Base-by-base conservation (phyloP, 495 filamentous ascomycete genomes). In the Podospora bellae-mahoneyi region DNA sequence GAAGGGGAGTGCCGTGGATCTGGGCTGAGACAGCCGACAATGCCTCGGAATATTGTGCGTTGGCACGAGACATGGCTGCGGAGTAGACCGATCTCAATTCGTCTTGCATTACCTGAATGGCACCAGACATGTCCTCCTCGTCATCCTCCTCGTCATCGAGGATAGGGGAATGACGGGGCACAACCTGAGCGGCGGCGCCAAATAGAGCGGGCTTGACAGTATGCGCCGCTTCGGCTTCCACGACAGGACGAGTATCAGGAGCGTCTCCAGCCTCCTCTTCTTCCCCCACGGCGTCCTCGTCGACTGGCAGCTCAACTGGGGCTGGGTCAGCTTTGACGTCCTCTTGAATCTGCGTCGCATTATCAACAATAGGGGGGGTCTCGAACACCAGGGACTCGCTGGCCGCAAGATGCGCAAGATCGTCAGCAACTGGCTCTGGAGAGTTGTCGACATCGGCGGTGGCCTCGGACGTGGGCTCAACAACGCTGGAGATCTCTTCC, bases 21-120 rank as follows among this genome's bases (percentile, higher is more conserved):
- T 91, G 85, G 13, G 81, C 84, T 2, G 88, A 89, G 2, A 89
- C 79, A n/a, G 84, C 82, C 5, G 86, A 86, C 70, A 88, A 86
- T 3, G 90, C 91, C 20, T 87, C 85, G 0, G 83, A 84, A 71
- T 91, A 93, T 27, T 88, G 85, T 39, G 85, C 80, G 55, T 84
- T 83, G 34, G 91, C 91, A 18, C 81, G 78, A 19, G 81, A 81
- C 3, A 89, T 72, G 44, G 90, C 90, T 44, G 82, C 78, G 15
- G 81, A 82, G 75, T 93, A 93, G 34, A 82, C 85, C 4, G 85
- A 84, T 60, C 73, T 76, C 16, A 81, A 28, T 6, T 80, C 78
- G 0, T 82, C 78, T 27, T 88, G 84, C 7, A 86, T 84, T 15
- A 86, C 86, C 66, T 91, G 91, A 65, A 92, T 81, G 53, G 85